A percentile compares a stretch with the other conserved stretches of the same genome.
Evolutionary conservation across 208 protist species (phyloP).

Genomic region (Trypanosoma avium): DNA sequence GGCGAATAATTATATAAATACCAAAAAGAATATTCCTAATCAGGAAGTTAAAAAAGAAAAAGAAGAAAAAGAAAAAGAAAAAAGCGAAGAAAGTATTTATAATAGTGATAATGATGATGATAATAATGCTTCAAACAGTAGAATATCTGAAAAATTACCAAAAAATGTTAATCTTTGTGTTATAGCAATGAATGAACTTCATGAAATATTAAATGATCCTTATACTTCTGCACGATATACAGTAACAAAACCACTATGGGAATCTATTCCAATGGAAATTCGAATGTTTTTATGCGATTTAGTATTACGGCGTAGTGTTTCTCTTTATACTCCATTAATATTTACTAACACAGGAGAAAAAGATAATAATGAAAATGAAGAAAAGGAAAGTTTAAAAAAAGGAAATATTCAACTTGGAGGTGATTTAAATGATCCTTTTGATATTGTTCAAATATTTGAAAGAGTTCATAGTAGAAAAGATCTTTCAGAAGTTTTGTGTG

Average conservation of each 20-base stretch:
- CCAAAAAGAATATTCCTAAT: neutral
- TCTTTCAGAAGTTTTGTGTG: constrained; percentile 47
- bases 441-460: constrained; percentile 52
- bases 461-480: constrained; percentile 30
- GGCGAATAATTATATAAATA: constrained; percentile 25
- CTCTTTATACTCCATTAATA: constrained; percentile 45
- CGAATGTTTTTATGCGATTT: constrained; percentile 45
- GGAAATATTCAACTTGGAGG: neutral
- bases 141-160: neutral
- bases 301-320: constrained; percentile 23
- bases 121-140: no score
- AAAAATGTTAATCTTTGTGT: neutral
- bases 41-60: neutral
- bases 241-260: constrained; percentile 22
- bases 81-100: neutral
- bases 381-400: neutral
- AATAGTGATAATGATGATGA: constrained; percentile 13
- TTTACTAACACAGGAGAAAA: constrained; percentile 13
- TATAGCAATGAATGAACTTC: constrained; percentile 26
- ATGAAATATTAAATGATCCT: constrained; percentile 21
- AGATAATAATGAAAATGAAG: neutral
- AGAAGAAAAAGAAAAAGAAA: neutral
- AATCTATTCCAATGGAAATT: constrained; percentile 39
- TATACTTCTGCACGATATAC: constrained; percentile 28
- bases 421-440: constrained; percentile 17